Percentiles rank a stretch among this genome's conserved stretches.
Conservation (phyloP, 495 filamentous ascomycete genomes). For the Talaromyces liani region DNA sequence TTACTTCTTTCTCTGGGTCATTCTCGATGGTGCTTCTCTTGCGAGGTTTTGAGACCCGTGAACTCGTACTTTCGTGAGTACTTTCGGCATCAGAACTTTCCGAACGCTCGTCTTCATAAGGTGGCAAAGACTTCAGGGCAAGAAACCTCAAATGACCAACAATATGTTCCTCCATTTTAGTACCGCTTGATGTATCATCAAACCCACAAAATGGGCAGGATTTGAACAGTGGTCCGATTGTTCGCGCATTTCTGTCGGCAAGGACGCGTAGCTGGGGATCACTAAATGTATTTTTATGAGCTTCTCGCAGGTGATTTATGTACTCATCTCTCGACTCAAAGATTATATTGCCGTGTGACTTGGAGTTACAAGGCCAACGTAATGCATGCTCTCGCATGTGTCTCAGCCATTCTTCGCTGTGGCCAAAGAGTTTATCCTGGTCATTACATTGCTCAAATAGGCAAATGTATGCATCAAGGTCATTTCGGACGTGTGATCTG, state of each 20-base stretch:
- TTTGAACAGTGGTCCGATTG: constrained; percentile 3
- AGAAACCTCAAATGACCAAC: constrained; percentile 6
- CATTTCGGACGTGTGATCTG: constrained; percentile 6
- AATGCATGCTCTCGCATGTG: constrained; percentile 8
- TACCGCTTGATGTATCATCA: neutral
- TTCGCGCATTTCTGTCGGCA: constrained; percentile 3
- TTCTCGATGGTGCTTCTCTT: neutral
- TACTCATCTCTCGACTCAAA: neutral
- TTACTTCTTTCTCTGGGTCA: neutral
- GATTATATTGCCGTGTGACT: constrained; percentile 1
- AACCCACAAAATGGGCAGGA: constrained; percentile 8
- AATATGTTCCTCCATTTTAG: constrained; percentile 1
- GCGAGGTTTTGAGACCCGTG: neutral
- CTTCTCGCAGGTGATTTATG: neutral
- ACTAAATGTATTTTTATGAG: neutral
- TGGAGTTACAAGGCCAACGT: constrained; percentile 7
- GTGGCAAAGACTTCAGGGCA: constrained; percentile 8
- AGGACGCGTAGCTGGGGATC: neutral
- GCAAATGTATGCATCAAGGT: constrained; percentile 7
- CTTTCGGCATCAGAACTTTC: constrained; percentile 2
- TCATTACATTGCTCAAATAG: constrained; percentile 6
- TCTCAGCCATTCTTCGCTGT: constrained; percentile 7
- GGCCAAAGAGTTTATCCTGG: neutral
- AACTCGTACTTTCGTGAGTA: neutral
- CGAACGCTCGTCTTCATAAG: neutral